A percentile compares a stretch with the other conserved stretches of the same genome.
phyloP scores from a whole-genome alignment of 2,329 filamentous ascomycete species.

The Alternaria gaisen region DNA sequence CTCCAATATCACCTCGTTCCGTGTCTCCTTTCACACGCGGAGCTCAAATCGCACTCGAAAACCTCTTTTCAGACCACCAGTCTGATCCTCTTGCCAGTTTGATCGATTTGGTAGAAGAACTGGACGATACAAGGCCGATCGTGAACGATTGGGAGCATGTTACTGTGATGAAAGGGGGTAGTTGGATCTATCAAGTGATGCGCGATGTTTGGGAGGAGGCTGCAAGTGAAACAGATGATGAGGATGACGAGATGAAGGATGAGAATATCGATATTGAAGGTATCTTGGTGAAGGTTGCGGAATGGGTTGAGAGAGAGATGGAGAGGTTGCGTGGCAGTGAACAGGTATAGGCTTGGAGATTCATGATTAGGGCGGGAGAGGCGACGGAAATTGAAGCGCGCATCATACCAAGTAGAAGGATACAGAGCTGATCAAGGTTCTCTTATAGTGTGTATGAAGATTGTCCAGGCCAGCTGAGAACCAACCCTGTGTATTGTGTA shows the following conservation, averaged over 20 bases:
- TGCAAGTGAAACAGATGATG: not conserved
- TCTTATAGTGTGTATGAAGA: not conserved
- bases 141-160: constrained; percentile 12
- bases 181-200: constrained; percentile 10
- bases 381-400: not conserved
- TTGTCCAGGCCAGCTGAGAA: not conserved
- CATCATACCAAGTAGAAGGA: not conserved
- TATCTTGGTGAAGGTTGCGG: not conserved
- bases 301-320: constrained; percentile 12
- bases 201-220: constrained; percentile 7
- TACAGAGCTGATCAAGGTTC: not conserved
- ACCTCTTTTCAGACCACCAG: constrained; percentile 6
- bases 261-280: not conserved
- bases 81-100: not conserved
- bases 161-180: constrained; percentile 9
- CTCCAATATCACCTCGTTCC: not conserved
- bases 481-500: not conserved
- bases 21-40: constrained; percentile 13
- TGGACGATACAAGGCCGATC: constrained; percentile 8
- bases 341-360: not conserved
- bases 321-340: not conserved
- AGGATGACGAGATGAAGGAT: not conserved
- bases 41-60: constrained; percentile 12
- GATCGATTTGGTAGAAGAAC: not conserved
- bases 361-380: no score